Base-by-base conservation (phyloP, 1,139 yeast species). In the Geotrichum carabidarum region DNA sequence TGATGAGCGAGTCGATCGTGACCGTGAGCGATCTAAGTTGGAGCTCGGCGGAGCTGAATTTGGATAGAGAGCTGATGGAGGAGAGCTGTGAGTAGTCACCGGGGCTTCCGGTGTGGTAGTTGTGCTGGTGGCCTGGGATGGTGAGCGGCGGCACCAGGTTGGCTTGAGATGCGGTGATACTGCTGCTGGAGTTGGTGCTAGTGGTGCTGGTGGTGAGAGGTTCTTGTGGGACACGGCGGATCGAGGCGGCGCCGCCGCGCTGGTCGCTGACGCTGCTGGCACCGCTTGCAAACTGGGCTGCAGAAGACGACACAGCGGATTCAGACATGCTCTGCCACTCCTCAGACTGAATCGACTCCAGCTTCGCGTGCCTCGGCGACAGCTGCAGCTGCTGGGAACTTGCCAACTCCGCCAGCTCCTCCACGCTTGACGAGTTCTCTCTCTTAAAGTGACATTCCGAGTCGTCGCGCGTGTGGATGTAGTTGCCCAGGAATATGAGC, bases 1-100 rank as follows among this genome's bases (percentile, higher is more conserved):
- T 51, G 31, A 55, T 51, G 18, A 55, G 36, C 31, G 53, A 48
- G 22, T 55, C 57, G 34, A 55, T 43, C 11, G 34, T 30, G 32
- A 46, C 47, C n/a, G 48, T 48, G 15, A 55, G 40, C 2, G 57
- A 44, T 2, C 57, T 40, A 2, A 55, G 48, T 17, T 43, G 48
- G 14, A 55, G 36, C 14, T 55, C 56, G 14, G 41, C 48, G 11
- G 51, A 18, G 30, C 53, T 49, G 17, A 49, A 43, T 11, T 35
- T 35, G 4, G 53, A 30, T 4, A 45, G 36, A 15, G 49, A 45
- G 12, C 9, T 15, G 30, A 34, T 32, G 2, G 41, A 35, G 31
- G 49, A 36, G 11, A 45, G 12, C 4, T 17, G 44, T 4, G 12
- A 4, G 8, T 15, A 3, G 18, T 4, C 38, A n/a, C 27, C 11